phyloP scores from a whole-genome alignment of 768 basidiomycete genomes.

The Leccinellum rugosiceps region DNA sequence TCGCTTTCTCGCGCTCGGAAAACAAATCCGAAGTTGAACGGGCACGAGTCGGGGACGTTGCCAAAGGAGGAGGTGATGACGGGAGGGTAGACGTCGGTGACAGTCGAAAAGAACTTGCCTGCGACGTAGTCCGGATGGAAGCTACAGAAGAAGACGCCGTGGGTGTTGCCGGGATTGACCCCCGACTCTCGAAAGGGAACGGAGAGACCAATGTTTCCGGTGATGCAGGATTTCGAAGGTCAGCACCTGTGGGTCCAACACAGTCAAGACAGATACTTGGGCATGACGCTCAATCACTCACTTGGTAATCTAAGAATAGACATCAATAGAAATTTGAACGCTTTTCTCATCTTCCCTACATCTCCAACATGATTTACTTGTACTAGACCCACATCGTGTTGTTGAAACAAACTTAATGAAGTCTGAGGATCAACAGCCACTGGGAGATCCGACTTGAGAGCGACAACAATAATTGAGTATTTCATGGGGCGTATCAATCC shows the following conservation, averaged over 20 bases:
- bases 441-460: conserved; percentile 80
- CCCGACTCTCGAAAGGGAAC: conserved; percentile 52
- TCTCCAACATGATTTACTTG: conserved; percentile 61
- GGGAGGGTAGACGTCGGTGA: conserved; percentile 35
- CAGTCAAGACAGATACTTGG: conserved; percentile 8
- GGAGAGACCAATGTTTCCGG: conserved; percentile 53
- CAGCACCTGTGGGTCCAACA: conserved; percentile 31
- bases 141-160: conserved; percentile 43
- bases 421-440: conserved; percentile 54
- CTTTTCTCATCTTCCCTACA: conserved; percentile 67
- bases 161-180: conserved; percentile 50
- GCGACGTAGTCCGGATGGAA: conserved; percentile 32
- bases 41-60: conserved; percentile 50
- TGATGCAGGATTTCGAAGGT: conserved; percentile 70
- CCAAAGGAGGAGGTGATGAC: conserved; percentile 35
- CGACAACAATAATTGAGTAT: conserved; percentile 70
- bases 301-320: conserved; percentile 51
- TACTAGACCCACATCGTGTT: conserved; percentile 75
- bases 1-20: conserved; percentile 40
- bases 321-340: conserved; percentile 72
- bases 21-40: conserved; percentile 55
- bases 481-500: conserved; percentile 56
- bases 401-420: conserved; percentile 47
- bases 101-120: conserved; percentile 27
- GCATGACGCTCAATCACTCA: conserved; percentile 18